Conservation (phyloP, 768 basidiomycete genomes). For the Termitomyces sp. region DNA sequence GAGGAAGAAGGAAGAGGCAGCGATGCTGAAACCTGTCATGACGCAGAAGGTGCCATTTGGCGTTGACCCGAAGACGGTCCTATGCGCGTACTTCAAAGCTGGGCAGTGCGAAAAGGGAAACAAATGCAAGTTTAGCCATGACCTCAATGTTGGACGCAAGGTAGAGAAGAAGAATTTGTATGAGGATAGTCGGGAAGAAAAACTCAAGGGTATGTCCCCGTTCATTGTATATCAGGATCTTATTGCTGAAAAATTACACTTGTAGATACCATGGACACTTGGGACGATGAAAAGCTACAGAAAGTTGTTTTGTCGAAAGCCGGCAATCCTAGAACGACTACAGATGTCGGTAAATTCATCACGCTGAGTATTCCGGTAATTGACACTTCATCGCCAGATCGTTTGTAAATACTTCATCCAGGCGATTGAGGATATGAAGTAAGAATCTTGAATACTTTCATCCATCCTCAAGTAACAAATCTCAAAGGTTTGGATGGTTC, state of each 20-base stretch:
- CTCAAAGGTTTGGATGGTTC: conserved; percentile 81
- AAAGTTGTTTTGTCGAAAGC: conserved; percentile 83
- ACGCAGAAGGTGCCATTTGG: conserved; percentile 89
- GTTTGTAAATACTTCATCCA: conserved; percentile 98
- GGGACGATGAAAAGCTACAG: conserved; percentile 93
- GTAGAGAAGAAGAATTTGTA: conserved; percentile 96
- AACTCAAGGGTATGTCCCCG: conserved; percentile 52
- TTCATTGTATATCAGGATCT: background rate
- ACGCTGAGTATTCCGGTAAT: background rate
- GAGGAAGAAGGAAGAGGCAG: conserved; percentile 79
- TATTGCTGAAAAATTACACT: background rate
- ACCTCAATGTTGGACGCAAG: conserved; percentile 83
- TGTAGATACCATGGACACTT: conserved; percentile 93
- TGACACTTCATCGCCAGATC: conserved; percentile 47
- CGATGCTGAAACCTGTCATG: conserved; percentile 75
- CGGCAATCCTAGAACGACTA: conserved; percentile 88
- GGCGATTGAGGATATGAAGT: conserved; percentile 90
- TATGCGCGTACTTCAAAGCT: conserved; percentile 91
- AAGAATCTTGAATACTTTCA: conserved; percentile 12
- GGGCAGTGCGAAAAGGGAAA: conserved; percentile 90
- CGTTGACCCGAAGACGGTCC: conserved; percentile 91
- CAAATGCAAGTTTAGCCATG: conserved; percentile 98
- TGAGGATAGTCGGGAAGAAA: conserved; percentile 80
- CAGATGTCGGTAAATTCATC: conserved; percentile 58
- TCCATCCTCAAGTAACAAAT: background rate